phyloP scores from a whole-genome alignment of 257 asterid genomes.

The Scutellaria baicalensis region DNA sequence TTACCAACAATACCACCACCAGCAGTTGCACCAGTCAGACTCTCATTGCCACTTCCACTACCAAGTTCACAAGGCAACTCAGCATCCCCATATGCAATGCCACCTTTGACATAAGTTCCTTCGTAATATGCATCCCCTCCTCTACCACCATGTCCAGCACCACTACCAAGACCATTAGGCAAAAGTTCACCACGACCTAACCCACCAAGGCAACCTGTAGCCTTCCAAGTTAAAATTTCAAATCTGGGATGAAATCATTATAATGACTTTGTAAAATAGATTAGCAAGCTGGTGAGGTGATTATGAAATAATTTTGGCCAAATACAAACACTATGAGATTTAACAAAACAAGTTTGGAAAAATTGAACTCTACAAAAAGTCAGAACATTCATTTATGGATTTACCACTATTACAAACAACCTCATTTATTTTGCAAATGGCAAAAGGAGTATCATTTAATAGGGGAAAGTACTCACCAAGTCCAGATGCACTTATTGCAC shows the following conservation, averaged over 20 bases:
- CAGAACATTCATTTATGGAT: not conserved
- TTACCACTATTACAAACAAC: not conserved
- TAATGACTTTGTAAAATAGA: not conserved
- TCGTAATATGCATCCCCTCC: conserved; percentile 81
- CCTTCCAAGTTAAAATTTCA: conserved; percentile 21
- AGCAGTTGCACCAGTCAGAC: conserved; percentile 50
- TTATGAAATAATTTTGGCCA: not conserved
- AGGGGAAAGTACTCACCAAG: conserved; percentile 43
- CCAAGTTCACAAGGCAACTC: conserved; percentile 94
- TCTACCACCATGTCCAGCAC: conserved; percentile 96
- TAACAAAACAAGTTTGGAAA: not conserved
- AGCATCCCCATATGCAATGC: conserved; percentile 57
- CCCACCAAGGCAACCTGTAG: conserved; percentile 80
- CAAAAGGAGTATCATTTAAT: not conserved
- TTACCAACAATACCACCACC: conserved; percentile 91
- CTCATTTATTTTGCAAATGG: not conserved
- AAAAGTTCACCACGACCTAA: conserved; percentile 68
- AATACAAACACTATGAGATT: not conserved
- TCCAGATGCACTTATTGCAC: conserved; percentile 78
- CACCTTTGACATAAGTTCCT: conserved; percentile 63
- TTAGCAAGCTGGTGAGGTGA: not conserved
- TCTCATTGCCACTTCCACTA: conserved; percentile 85
- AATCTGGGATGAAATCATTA: conserved; percentile 6
- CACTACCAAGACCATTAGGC: conserved; percentile 67
- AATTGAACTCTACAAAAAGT: not conserved